Base-by-base conservation (phyloP, 371 early-diverging fungal species). In the Circinella umbellata region DNA sequence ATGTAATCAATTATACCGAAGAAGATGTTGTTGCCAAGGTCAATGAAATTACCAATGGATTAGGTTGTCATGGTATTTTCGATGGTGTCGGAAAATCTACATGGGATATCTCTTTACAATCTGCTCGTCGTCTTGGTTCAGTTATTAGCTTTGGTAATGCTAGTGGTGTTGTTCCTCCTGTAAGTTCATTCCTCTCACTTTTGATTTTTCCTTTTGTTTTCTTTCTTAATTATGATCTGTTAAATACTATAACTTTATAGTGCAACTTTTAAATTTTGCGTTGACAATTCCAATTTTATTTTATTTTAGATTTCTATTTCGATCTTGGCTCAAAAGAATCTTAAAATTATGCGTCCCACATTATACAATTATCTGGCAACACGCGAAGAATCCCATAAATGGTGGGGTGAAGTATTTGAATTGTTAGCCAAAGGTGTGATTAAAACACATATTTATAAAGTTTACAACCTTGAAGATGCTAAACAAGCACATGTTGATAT, bases 71-170 rank as follows among this genome's bases (percentile, higher is more conserved):
- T 54, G 96, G 89, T 20, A 96, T 95, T 27, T 91, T 88, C 70
- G 98, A 98, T 76, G 95, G 96, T 54, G 94, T 98, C 15, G 98
- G 98, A 36, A 93, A 92, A 69, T 78, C 88, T 7, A 96, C 97
- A 0, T 98, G 92, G 75, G 93, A 95, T 46, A 83, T 76, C 4
- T 91, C 92, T 14, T 75, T 96, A 34, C 86, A 86, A 27, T 88
- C 84, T 36, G 77, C 93, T 27, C 87, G 90, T 15, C 86, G 90
- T 20, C 80, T 93, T 11, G 98, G 97, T 39, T 87, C 88, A 3
- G 63, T 97, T 71, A 85, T 96, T 61, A 91, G 91, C 20, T 98
- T 95, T 82, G 98, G 98, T 55, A 96, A 96, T 71, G 94, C 97
- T 3, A 91, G 93, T 35, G 98, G 98, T 17, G 85, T 86, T 6